Base-by-base conservation (phyloP, 2,329 filamentous ascomycete species). In the Nigrospora osmanthi region DNA sequence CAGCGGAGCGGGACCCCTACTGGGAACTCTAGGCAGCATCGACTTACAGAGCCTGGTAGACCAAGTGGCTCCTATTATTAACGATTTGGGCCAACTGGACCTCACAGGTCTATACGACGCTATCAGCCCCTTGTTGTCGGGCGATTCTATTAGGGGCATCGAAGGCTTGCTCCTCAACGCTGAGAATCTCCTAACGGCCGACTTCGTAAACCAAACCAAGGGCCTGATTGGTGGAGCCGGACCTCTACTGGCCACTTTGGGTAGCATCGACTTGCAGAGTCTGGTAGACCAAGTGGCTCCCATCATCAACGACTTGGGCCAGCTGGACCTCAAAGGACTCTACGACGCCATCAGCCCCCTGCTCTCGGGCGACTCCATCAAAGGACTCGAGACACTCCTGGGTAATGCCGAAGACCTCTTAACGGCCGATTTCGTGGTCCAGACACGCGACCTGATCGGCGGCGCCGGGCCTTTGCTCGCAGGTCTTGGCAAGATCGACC, bases 261-360 rank as follows among this genome's bases (percentile, higher is more conserved):
- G 46, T 1, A 50, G 58, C 1, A 52, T 69, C 23, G 66, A 55
- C 52, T 28, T 48, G 4, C 40, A 48, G 13, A 34, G 38, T 6
- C 35, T 48, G 1, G 19, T 62, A 2, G 47, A 57, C 14, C 56
- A 42, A 28, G n/a, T 42, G 10, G 40, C 19, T 2, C 40, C 40
- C n/a, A 51, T 69, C 2, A 54, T 70, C 3, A 49, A 46, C 3
- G 58, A 64, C 2, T 44, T 69, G 16, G 60, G 62, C 46, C 57
- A 65, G 48, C 60, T 70, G 44, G 65, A 71, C 47, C 53, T 69
- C n/a, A 47, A 61, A 46, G 60, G 60, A 15, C 58, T 64, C 39
- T 48, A 63, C 11, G 61, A 67, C 30, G 53, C 61, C 17, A 43
- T 69, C 37, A 54, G 59, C 45, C 69, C 69, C 19, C 57, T 71